Conservation (phyloP, 2,329 filamentous ascomycete genomes). For the Penicillium verrucosum region DNA sequence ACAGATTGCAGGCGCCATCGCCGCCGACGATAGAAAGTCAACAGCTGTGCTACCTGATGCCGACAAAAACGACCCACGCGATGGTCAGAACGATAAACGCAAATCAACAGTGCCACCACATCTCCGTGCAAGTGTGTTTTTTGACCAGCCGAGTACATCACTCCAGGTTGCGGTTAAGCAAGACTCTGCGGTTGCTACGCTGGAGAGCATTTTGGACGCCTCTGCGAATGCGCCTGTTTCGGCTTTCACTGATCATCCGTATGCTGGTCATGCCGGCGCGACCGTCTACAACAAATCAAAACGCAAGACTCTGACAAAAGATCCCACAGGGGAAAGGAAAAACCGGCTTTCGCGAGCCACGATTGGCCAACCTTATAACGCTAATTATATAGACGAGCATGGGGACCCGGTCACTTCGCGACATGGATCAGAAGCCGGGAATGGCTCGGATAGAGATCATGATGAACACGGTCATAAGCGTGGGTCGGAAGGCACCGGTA, state of each 20-base stretch:
- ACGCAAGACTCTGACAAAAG: conserved; percentile 26
- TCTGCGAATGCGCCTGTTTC: conserved; percentile 82
- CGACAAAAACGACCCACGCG: conserved; percentile 16
- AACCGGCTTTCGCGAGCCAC: conserved; percentile 32
- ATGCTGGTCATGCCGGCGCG: conserved; percentile 69
- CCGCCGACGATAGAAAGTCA: conserved; percentile 53
- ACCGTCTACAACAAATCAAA: conserved; percentile 66
- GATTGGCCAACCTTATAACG: conserved; percentile 21
- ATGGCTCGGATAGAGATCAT: conserved; percentile 19
- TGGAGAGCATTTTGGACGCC: conserved; percentile 89
- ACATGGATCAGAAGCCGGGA: neutral
- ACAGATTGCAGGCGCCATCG: conserved; percentile 66
- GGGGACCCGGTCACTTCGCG: neutral
- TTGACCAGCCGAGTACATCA: conserved; percentile 64
- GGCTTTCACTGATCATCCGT: conserved; percentile 87
- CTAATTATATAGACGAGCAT: conserved; percentile 1
- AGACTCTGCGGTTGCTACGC: conserved; percentile 79
- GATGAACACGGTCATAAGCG: conserved; percentile 12
- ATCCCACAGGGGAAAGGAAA: conserved; percentile 27
- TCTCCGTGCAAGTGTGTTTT: conserved; percentile 85
- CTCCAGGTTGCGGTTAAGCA: conserved; percentile 60
- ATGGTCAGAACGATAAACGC: conserved; percentile 22
- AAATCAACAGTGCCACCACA: conserved; percentile 69
- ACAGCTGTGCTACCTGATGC: conserved; percentile 44
- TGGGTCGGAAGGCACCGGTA: conserved; percentile 9